Percentiles rank a stretch among this genome's conserved stretches.
Evolutionary conservation across 495 filamentous ascomycete genomes (phyloP).

Genomic region (Annulohypoxylon nitens): DNA sequence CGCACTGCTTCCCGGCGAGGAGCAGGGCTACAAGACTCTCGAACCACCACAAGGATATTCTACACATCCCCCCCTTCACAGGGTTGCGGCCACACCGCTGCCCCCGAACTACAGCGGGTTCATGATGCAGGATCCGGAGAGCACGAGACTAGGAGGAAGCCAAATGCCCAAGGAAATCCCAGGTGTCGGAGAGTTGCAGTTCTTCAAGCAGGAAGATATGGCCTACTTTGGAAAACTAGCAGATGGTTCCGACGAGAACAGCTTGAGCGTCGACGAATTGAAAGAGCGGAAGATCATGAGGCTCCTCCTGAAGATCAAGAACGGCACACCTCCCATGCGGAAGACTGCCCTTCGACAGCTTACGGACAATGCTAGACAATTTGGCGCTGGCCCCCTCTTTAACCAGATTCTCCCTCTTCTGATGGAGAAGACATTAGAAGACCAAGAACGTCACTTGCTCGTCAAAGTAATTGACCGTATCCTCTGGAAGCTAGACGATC

Average conservation of each 20-base stretch:
- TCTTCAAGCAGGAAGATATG: slow-evolving; percentile 99
- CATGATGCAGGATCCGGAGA: slow-evolving; percentile 98
- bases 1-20: slow-evolving; percentile 80
- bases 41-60: slow-evolving; percentile 94
- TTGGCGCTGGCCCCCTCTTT: slow-evolving; percentile 94
- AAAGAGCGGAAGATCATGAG: slow-evolving; percentile 99
- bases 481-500: slow-evolving; percentile 97
- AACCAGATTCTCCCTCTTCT: slow-evolving; percentile 97
- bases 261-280: slow-evolving; percentile 91
- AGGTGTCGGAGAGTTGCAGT: slow-evolving; percentile 96
- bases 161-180: slow-evolving; percentile 97
- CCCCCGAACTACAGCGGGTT: slow-evolving; percentile 78
- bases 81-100: slow-evolving; percentile 80
- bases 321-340: slow-evolving; percentile 98
- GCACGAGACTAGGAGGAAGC: slow-evolving; percentile 82
- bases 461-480: slow-evolving; percentile 99
- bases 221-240: slow-evolving; percentile 98
- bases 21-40: slow-evolving; percentile 92
- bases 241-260: slow-evolving; percentile 92
- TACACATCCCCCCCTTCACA: slow-evolving; percentile 80
- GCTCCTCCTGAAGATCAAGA: slow-evolving; percentile 97
- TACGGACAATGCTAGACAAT: slow-evolving; percentile 97
- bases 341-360: slow-evolving; percentile 99
- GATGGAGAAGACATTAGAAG: slow-evolving; percentile 98
- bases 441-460: slow-evolving; percentile 97